phyloP scores from a whole-genome alignment of 176 grass and related monocot genomes.

The Triticum urartu region DNA sequence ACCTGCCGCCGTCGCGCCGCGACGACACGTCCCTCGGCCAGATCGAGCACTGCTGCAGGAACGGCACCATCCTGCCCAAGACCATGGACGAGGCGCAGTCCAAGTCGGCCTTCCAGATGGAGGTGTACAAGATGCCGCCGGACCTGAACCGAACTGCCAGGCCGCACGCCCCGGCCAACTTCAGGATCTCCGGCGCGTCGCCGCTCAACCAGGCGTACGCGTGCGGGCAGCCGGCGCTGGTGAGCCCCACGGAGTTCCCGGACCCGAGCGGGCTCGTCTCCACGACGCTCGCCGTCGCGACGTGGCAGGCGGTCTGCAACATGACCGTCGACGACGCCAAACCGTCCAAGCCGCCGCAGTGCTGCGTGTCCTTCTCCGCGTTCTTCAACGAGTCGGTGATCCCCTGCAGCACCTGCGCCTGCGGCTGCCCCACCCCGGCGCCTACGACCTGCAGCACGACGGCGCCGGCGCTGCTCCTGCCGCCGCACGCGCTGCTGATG shows the following conservation, averaged over 20 bases:
- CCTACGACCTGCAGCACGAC: conserved; percentile 43
- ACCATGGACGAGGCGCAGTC: conserved; percentile 55
- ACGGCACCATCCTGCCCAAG: conserved; percentile 74
- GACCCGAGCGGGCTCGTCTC: conserved; percentile 59
- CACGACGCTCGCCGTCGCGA: conserved; percentile 34
- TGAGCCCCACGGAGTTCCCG: conserved; percentile 48
- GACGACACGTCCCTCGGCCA: conserved; percentile 39
- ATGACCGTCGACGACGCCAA: conserved; percentile 4
- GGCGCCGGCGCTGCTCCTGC: conserved; percentile 51
- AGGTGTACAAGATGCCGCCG: conserved; percentile 91
- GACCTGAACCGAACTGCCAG: conserved; percentile 49
- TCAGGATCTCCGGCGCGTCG: conserved; percentile 52
- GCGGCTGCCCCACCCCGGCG: conserved; percentile 42
- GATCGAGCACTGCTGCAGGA: conserved; percentile 68
- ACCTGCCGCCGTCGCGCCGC: conserved; percentile 50
- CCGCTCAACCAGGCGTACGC: conserved; percentile 45
- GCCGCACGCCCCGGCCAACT: conserved; percentile 50
- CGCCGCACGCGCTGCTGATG: conserved; percentile 57
- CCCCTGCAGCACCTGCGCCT: conserved; percentile 85
- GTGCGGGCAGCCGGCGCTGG: conserved; percentile 45
- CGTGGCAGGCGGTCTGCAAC: conserved; percentile 80
- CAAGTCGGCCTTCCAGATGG: conserved; percentile 77
- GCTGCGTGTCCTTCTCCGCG: conserved; percentile 75
- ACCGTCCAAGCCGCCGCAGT: conserved; percentile 30
- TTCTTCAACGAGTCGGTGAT: conserved; percentile 73